These are phyloP conservation scores for Diplotaxis tenuifolia DNA, from an alignment of 345 rosid species.

Conservation along the genomic window DNA sequence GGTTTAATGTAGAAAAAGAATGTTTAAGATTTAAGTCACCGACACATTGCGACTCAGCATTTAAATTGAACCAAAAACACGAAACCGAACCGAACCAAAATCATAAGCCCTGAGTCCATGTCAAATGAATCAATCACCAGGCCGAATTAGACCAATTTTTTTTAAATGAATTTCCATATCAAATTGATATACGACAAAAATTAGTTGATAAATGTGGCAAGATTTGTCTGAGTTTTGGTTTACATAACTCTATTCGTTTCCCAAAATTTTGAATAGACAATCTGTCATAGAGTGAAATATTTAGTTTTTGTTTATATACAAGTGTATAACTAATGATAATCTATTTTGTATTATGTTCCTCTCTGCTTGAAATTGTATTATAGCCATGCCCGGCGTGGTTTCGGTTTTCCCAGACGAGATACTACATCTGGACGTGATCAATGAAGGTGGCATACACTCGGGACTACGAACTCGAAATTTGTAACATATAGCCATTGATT, in stretches of 20 bases:
- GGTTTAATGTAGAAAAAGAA: not conserved
- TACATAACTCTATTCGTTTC: not conserved
- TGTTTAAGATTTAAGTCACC: not conserved
- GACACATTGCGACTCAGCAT: not conserved
- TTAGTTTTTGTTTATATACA: not conserved
- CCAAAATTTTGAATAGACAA: not conserved
- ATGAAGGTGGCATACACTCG: not conserved
- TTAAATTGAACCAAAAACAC: not conserved
- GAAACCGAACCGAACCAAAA: not conserved
- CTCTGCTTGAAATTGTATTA: not conserved
- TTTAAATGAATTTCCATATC: not conserved
- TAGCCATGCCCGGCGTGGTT: constrained; percentile 19
- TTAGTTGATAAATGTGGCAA: not conserved
- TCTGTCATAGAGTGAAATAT: not conserved
- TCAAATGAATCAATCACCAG: not conserved
- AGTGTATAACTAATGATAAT: not conserved
- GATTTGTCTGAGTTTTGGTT: not conserved
- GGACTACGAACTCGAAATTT: not conserved
- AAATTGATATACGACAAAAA: not conserved
- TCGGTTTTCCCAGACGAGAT: not conserved
- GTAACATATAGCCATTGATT: constrained; percentile 1
- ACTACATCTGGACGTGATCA: not conserved
- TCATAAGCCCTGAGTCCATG: not conserved
- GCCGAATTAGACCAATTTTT: not conserved
- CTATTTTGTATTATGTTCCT: not conserved